phyloP scores from a whole-genome alignment of 1,284 basidiomycete species.

The Vanrija humicola region DNA sequence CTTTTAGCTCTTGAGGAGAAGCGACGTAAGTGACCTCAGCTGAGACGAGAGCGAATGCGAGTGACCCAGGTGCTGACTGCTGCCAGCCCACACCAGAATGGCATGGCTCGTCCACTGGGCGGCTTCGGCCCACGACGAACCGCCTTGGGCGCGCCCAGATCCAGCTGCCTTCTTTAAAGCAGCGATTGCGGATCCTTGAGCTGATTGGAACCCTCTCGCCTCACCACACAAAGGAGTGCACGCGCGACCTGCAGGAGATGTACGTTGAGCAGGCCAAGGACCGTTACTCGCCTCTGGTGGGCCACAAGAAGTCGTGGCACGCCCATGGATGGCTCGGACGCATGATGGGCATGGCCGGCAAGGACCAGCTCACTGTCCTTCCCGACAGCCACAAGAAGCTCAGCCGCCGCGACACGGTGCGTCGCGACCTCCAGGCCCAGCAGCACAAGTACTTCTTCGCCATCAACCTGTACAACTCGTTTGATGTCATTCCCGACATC shows the following conservation, averaged over 20 bases:
- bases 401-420: slow-evolving; percentile 51
- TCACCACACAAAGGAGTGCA: slow-evolving; percentile 87
- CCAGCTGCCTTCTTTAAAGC: slow-evolving; percentile 62
- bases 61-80: neutral
- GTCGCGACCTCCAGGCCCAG: slow-evolving; percentile 47
- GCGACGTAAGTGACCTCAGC: neutral
- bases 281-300: slow-evolving; percentile 75
- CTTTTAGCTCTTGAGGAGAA: neutral
- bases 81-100: slow-evolving; percentile 24
- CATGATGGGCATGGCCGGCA: slow-evolving; percentile 37
- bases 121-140: slow-evolving; percentile 22
- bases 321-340: slow-evolving; percentile 58
- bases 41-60: neutral
- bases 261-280: slow-evolving; percentile 79
- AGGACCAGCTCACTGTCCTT: slow-evolving; percentile 23
- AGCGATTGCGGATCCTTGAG: slow-evolving; percentile 77
- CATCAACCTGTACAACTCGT: slow-evolving; percentile 97
- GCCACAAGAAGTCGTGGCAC: slow-evolving; percentile 62
- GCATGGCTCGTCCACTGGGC: slow-evolving; percentile 31
- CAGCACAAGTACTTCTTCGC: slow-evolving; percentile 97
- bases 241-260: slow-evolving; percentile 70
- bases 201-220: slow-evolving; percentile 78
- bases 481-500: slow-evolving; percentile 92
- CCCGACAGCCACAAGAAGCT: slow-evolving; percentile 35
- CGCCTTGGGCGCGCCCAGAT: slow-evolving; percentile 36